phyloP scores from a whole-genome alignment of 2,329 filamentous ascomycete genomes.

The Zymoseptoria crescenta region DNA sequence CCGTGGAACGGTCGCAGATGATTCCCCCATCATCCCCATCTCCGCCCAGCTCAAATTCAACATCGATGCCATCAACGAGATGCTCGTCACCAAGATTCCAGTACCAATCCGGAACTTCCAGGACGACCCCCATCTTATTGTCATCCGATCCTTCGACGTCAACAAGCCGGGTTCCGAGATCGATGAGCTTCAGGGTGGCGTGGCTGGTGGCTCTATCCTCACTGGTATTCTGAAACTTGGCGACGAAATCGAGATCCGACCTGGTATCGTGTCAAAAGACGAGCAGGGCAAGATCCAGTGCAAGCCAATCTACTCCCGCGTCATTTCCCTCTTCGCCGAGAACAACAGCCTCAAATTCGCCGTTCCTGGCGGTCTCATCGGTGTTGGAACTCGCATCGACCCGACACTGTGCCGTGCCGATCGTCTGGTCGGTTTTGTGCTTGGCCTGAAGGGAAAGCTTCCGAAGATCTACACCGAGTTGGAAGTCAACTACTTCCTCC shows the following conservation, averaged over 20 bases:
- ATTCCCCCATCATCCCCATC: constrained; percentile 92
- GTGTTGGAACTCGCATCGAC: constrained; percentile 95
- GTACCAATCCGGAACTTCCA: constrained; percentile 86
- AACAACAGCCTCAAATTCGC: constrained; percentile 98
- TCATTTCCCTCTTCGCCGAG: constrained; percentile 93
- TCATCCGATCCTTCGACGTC: constrained; percentile 98
- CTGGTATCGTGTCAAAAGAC: constrained; percentile 96
- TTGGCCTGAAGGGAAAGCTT: constrained; percentile 86
- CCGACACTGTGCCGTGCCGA: constrained; percentile 97
- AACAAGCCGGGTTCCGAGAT: constrained; percentile 99
- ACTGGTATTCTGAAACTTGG: constrained; percentile 95
- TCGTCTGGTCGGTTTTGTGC: constrained; percentile 95
- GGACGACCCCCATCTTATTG: constrained; percentile 92
- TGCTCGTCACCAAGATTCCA: constrained; percentile 90
- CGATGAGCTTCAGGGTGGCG: constrained; percentile 95
- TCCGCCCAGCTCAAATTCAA: constrained; percentile 98
- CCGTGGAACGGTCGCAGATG: constrained; percentile 90
- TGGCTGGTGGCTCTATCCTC: constrained; percentile 92
- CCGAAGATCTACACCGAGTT: constrained; percentile 98
- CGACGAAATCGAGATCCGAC: constrained; percentile 96
- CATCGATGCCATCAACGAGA: constrained; percentile 95
- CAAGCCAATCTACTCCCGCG: constrained; percentile 91
- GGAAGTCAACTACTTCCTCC: constrained; percentile 98
- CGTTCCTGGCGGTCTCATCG: constrained; percentile 93
- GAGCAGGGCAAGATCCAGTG: constrained; percentile 90